A percentile compares a stretch with the other conserved stretches of the same genome.
These are phyloP conservation scores for Lachancea nothofagi DNA, from an alignment of 805 yeast species.

Conservation along the genomic window DNA sequence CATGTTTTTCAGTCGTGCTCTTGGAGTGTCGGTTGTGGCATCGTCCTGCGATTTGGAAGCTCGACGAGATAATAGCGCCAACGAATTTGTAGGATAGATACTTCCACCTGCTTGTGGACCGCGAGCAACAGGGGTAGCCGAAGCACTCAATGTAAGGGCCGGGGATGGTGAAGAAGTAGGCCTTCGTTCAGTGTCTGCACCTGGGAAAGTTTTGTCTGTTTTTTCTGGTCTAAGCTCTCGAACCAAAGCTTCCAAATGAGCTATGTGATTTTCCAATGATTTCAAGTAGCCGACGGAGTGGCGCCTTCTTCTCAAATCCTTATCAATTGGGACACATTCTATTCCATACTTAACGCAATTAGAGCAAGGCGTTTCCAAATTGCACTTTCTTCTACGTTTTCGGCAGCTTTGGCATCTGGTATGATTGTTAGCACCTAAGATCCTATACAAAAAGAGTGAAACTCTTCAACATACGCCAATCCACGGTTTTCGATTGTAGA, in stretches of 20 bases:
- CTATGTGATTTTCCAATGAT: conserved; percentile 32
- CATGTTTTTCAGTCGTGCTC: conserved; percentile 15
- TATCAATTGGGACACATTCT: conserved; percentile 39
- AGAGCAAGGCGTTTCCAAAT: conserved; percentile 41
- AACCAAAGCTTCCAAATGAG: conserved; percentile 17
- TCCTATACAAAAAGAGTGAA: background rate
- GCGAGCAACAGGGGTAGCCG: background rate
- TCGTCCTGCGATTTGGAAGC: conserved; percentile 2
- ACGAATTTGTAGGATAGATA: conserved; percentile 27
- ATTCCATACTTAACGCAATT: conserved; percentile 38
- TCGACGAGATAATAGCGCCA: conserved; percentile 19
- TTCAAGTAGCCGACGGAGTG: conserved; percentile 43
- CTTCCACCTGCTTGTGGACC: conserved; percentile 17
- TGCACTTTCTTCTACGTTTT: conserved; percentile 38
- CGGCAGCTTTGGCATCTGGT: conserved; percentile 22
- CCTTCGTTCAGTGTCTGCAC: background rate
- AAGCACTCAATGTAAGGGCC: no score
- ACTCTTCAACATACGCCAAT: conserved; percentile 9
- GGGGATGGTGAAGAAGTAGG: background rate
- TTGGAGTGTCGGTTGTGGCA: conserved; percentile 9
- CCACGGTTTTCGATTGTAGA: background rate
- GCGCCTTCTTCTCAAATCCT: conserved; percentile 43
- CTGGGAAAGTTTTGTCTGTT: conserved; percentile 7
- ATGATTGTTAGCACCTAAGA: no score
- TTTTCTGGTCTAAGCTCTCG: conserved; percentile 11